A percentile compares a stretch with the other conserved stretches of the same genome.
Evolutionary conservation across 140 eudicot genomes (phyloP).

Genomic region (Senecio squalidus): DNA sequence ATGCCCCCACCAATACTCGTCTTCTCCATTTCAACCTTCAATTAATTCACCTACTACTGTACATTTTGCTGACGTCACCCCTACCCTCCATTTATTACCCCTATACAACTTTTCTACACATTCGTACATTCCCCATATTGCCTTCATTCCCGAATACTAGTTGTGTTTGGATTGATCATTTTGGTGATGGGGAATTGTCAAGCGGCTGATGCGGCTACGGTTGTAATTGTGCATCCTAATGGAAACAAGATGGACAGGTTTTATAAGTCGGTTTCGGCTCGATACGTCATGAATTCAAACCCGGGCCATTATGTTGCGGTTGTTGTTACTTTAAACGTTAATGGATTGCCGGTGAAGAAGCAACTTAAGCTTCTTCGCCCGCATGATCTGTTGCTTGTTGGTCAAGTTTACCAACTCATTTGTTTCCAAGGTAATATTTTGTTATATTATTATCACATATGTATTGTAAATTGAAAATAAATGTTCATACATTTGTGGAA

Average conservation of each 20-base stretch:
- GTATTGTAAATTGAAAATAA: too few species aligned
- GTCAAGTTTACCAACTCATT: slow-evolving; percentile 67
- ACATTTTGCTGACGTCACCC: slow-evolving; percentile 3
- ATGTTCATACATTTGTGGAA: too few species aligned
- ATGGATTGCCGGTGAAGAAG: slow-evolving; percentile 45
- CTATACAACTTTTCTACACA: slow-evolving; percentile 7
- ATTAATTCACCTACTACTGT: neutral
- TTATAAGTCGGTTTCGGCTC: slow-evolving; percentile 54
- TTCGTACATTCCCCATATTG: slow-evolving; percentile 17
- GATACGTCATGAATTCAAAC: slow-evolving; percentile 53
- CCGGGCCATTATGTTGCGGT: slow-evolving; percentile 76
- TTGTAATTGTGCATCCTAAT: slow-evolving; percentile 54
- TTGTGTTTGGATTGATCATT: neutral
- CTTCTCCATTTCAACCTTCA: neutral
- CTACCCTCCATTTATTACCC: slow-evolving; percentile 7
- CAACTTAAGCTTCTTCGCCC: slow-evolving; percentile 73
- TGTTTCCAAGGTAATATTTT: slow-evolving; percentile 51
- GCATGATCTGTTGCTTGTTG: slow-evolving; percentile 51
- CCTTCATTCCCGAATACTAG: slow-evolving; percentile 8
- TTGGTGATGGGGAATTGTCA: slow-evolving; percentile 72
- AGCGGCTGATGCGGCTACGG: slow-evolving; percentile 78
- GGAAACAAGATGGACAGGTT: slow-evolving; percentile 49
- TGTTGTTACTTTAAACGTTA: slow-evolving; percentile 24
- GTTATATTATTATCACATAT: neutral
- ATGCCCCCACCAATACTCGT: slow-evolving; percentile 13